A percentile compares a stretch with the other conserved stretches of the same genome.
Evolutionary conservation across 768 basidiomycete genomes (phyloP).

Genomic region (Podaxis pistillaris): DNA sequence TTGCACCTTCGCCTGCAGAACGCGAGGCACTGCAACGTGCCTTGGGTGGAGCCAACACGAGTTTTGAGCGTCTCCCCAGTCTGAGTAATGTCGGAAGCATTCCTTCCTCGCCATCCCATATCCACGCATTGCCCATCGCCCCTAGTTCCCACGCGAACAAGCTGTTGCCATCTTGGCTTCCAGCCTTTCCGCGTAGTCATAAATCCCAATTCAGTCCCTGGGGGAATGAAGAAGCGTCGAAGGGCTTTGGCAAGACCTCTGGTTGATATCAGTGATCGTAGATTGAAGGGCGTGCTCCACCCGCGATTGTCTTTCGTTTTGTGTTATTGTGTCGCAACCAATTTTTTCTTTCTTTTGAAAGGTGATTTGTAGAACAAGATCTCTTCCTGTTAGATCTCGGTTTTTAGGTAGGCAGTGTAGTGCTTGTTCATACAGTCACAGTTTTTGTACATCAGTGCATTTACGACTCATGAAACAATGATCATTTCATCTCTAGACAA

Average conservation of each 20-base stretch:
- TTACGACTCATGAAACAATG: not conserved
- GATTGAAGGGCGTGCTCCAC: not conserved
- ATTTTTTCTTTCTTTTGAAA: not conserved
- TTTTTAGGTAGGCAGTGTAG: not conserved
- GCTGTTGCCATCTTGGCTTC: slow-evolving; percentile 63
- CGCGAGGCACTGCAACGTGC: slow-evolving; percentile 80
- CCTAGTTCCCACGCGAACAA: slow-evolving; percentile 24
- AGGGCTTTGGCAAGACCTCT: slow-evolving; percentile 1
- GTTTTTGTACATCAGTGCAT: slow-evolving; percentile 7
- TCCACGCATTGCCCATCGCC: slow-evolving; percentile 35
- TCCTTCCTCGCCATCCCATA: slow-evolving; percentile 62
- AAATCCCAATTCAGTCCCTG: slow-evolving; percentile 81
- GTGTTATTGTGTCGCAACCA: slow-evolving; percentile 3
- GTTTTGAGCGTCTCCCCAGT: slow-evolving; percentile 76
- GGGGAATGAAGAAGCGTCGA: slow-evolving; percentile 64
- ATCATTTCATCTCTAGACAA: not conserved
- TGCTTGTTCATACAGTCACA: slow-evolving; percentile 9
- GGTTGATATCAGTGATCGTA: slow-evolving; percentile 13
- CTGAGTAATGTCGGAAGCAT: slow-evolving; percentile 74
- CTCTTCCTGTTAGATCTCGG: not conserved
- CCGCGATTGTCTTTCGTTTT: not conserved
- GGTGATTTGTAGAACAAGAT: slow-evolving; percentile 12
- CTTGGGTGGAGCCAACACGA: slow-evolving; percentile 73
- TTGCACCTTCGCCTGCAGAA: slow-evolving; percentile 86
- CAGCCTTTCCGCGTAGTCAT: slow-evolving; percentile 59